Percentiles rank a stretch among this genome's conserved stretches.
Conservation (phyloP, 2,329 filamentous ascomycete species). For the Alternaria panax region DNA sequence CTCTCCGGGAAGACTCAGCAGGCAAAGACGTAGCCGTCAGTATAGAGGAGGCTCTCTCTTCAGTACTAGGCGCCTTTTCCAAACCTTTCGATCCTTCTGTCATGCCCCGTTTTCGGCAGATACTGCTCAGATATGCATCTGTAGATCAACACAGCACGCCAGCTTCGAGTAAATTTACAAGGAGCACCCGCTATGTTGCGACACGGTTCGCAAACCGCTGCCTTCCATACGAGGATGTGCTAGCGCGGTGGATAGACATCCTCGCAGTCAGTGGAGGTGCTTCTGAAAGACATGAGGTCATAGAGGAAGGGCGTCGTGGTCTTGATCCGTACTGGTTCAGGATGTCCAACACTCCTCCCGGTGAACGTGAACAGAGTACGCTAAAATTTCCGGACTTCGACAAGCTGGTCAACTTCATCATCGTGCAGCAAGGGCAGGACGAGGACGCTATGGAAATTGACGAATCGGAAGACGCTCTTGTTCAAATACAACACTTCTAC, state of each 20-base stretch:
- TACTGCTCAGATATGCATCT: constrained; percentile 44
- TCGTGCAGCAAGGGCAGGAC: constrained; percentile 46
- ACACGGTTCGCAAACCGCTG: constrained; percentile 92
- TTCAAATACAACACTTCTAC: constrained; percentile 41
- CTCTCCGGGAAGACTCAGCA: constrained; percentile 79
- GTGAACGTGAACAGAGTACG: constrained; percentile 27
- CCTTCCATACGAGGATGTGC: constrained; percentile 77
- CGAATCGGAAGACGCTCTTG: constrained; percentile 32
- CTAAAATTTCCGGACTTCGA: constrained; percentile 54
- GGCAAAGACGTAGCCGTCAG: constrained; percentile 79
- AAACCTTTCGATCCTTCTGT: constrained; percentile 52
- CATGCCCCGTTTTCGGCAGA: constrained; percentile 50
- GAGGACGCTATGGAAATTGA: constrained; percentile 48
- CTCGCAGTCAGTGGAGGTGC: constrained; percentile 74
- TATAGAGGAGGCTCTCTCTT: constrained; percentile 87
- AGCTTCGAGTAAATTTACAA: constrained; percentile 51
- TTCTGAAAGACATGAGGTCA: constrained; percentile 78
- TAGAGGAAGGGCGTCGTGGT: constrained; percentile 89
- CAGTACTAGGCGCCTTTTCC: constrained; percentile 69
- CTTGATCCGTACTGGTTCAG: constrained; percentile 79
- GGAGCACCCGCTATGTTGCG: constrained; percentile 78
- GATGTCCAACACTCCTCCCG: constrained; percentile 61
- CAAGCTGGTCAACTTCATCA: constrained; percentile 55
- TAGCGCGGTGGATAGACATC: constrained; percentile 87
- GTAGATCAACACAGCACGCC: constrained; percentile 22